Evolutionary conservation across 257 asterid genomes (phyloP), one percentile per base, ranked within the genome.

Genomic region (Solanum chiquidenum): DNA sequence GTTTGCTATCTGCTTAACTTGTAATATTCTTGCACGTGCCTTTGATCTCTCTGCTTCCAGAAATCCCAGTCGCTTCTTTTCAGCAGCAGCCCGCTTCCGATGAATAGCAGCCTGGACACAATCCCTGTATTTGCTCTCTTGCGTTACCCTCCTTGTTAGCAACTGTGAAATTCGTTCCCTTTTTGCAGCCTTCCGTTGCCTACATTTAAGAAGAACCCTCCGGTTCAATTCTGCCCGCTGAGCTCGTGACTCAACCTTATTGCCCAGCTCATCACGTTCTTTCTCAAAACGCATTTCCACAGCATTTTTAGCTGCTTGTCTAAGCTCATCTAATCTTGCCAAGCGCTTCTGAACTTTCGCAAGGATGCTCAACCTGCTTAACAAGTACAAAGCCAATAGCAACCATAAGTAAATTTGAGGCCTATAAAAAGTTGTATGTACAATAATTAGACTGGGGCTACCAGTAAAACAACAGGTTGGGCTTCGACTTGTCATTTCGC

Each of bases 321-420:
- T 86, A 68, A 90, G 66, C 80, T 88, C 88, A 60, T 90, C 91
- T 84, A 55, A 77, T 89, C 64, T 90, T 21, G 88, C 92, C 79
- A 90, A 87, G 31, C 92, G 91, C 73, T 55, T 75, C 87, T 87
- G 86, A 46, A 89, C 88, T 86, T 87, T 86, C 44, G 72, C 89
- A 27, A 90, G 90, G 87, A 90, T 88, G 87, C 85, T 86, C 66
- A 90, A 90, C 88, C 91, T 90, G 88, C n/a, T 88, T 52, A 44
- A 71, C 52, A 84, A 84, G 87, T 34, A 46, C 85, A 34, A 3
- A 69, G 44, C 38, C 42, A 68, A 33, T 83, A 71, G 21, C 72
- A 64, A 29, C 68, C 42, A 18, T 29, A 49, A 29, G 44, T 80
- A 12, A 27, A 49, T 16, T 31, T 82, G 68, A 82, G 42, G 66